Percentiles rank a stretch among this genome's conserved stretches.
These are phyloP conservation scores for Tulasnella sp. DNA, from an alignment of 768 basidiomycete species.

Conservation along the genomic window DNA sequence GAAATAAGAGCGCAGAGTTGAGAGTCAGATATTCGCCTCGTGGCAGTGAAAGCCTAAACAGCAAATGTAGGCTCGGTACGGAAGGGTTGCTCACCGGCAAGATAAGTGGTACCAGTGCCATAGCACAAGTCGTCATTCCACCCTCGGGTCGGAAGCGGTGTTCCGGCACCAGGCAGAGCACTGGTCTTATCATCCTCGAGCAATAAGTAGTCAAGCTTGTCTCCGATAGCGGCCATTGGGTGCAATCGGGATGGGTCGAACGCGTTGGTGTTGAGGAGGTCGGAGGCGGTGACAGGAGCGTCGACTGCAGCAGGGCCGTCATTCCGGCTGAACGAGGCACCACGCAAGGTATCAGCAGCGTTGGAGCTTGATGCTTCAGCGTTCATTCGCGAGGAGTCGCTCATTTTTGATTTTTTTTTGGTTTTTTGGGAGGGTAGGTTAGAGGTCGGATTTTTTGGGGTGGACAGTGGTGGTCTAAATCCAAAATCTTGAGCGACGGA, in stretches of 20 bases:
- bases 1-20: constrained; percentile 28
- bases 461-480: background rate
- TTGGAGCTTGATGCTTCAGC: background rate
- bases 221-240: constrained; percentile 83
- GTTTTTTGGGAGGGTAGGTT: background rate
- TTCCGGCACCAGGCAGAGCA: constrained; percentile 78
- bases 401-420: background rate
- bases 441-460: background rate
- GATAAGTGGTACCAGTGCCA: constrained; percentile 98
- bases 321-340: constrained; percentile 12
- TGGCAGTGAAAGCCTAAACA: constrained; percentile 37
- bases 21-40: constrained; percentile 27
- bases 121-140: constrained; percentile 99
- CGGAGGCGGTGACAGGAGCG: constrained; percentile 62
- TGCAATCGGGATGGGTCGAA: constrained; percentile 91
- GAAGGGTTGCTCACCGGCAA: constrained; percentile 66
- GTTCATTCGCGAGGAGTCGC: background rate
- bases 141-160: constrained; percentile 87
- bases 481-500: constrained; percentile 1
- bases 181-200: constrained; percentile 94
- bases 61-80: constrained; percentile 24
- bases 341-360: constrained; percentile 5
- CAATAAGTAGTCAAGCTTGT: constrained; percentile 89
- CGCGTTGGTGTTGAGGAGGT: constrained; percentile 64
- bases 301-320: constrained; percentile 16